Evolutionary conservation across 176 grass and related monocot genomes (phyloP).

Genomic region (Luzula sylvatica): DNA sequence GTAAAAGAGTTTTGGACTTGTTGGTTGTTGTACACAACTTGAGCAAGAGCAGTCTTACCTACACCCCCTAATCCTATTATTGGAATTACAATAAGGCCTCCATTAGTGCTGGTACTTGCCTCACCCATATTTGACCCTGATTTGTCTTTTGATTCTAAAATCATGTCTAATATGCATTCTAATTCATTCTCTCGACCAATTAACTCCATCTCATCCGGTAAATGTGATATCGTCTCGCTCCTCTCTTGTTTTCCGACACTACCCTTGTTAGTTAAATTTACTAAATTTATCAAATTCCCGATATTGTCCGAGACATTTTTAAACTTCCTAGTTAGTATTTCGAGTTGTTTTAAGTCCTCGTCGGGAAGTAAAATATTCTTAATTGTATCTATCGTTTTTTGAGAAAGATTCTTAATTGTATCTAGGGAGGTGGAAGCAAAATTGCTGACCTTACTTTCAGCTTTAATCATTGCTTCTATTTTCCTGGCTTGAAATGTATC

Average conservation of each 20-base stretch:
- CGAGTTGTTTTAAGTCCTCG: not conserved
- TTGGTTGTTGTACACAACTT: constrained; percentile 19
- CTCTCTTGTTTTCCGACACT: not conserved
- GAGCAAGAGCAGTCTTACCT: constrained; percentile 41
- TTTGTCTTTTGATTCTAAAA: not conserved
- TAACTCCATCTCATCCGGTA: not conserved
- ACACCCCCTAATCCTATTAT: constrained; percentile 31
- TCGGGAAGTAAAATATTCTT: not conserved
- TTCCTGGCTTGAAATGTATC: not conserved
- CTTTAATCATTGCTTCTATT: not conserved
- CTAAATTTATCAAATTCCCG: not conserved
- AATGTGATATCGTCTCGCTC: not conserved
- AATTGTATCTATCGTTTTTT: not conserved
- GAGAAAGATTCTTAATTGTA: not conserved
- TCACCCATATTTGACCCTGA: too few relatives aligned
- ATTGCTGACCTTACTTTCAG: not conserved
- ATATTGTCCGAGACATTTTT: not conserved
- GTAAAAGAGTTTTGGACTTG: constrained; percentile 9
- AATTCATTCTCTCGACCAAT: constrained; percentile 1
- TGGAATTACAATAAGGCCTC: constrained; percentile 18
- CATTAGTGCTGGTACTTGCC: not conserved
- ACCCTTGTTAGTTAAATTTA: not conserved
- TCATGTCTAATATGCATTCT: not conserved
- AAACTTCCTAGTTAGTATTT: not conserved
- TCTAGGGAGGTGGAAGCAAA: not conserved